phyloP scores from a whole-genome alignment of 345 rosid species.

The Eucalyptus decipiens region DNA sequence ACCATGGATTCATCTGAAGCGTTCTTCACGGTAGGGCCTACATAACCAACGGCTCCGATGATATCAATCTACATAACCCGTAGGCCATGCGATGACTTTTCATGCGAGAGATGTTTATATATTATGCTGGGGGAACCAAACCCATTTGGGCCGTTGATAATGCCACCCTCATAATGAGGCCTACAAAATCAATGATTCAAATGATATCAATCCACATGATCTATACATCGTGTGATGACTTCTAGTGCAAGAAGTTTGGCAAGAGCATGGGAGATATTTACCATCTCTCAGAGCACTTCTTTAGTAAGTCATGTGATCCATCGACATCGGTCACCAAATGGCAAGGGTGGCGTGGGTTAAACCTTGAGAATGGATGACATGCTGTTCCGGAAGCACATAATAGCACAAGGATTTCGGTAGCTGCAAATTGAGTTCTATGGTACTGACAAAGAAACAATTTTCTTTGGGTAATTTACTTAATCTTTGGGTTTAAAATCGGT shows the following conservation, averaged over 20 bases:
- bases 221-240: neutral
- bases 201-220: accelerated
- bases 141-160: neutral
- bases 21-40: neutral
- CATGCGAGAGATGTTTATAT: neutral
- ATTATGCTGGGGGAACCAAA: neutral
- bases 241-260: neutral
- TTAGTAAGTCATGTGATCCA: neutral
- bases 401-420: neutral
- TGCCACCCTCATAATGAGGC: accelerated
- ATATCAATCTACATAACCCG: neutral
- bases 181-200: neutral
- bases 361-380: neutral
- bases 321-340: accelerated
- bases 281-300: accelerated
- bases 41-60: neutral
- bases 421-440: neutral
- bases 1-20: neutral
- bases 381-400: neutral
- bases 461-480: neutral
- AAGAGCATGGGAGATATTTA: accelerated
- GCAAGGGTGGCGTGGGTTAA: neutral
- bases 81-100: neutral
- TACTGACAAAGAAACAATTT: neutral
- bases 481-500: neutral